These are phyloP conservation scores for Alternaria ethzedia DNA, from an alignment of 2,329 filamentous ascomycete species.

Conservation along the genomic window DNA sequence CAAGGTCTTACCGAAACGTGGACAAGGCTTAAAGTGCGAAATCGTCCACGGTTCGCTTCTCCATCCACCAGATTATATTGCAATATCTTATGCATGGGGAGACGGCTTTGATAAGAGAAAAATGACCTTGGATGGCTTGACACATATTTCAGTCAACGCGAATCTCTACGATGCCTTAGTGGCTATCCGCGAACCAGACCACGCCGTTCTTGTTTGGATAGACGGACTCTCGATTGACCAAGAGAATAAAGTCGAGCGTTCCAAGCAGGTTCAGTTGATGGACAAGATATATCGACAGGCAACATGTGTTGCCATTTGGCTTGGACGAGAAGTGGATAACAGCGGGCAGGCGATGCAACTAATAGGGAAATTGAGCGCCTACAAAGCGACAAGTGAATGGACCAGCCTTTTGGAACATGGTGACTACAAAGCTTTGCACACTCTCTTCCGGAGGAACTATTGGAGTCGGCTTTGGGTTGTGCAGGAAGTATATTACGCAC, in stretches of 20 bases:
- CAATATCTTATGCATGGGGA: not conserved
- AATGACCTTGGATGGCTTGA: too few relatives aligned
- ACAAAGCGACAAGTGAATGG: too few relatives aligned
- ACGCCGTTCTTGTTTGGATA: not conserved
- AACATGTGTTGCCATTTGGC: not conserved
- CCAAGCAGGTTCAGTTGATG: not conserved
- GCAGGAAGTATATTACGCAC: accelerated
- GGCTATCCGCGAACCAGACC: not conserved
- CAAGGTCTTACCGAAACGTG: too few relatives aligned
- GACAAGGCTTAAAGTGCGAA: too few relatives aligned
- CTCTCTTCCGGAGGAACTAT: not conserved
- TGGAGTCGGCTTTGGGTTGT: not conserved
- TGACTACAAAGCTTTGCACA: not conserved
- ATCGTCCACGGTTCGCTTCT: too few relatives aligned
- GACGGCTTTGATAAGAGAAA: not conserved
- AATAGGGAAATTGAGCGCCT: too few relatives aligned
- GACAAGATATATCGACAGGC: not conserved
- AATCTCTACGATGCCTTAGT: not conserved
- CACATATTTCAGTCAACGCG: too few relatives aligned
- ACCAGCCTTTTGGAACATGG: too few relatives aligned
- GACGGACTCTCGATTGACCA: not conserved
- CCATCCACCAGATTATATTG: too few relatives aligned
- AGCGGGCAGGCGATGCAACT: not conserved
- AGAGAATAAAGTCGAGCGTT: not conserved
- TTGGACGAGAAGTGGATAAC: not conserved